Evolutionary conservation across 2,329 filamentous ascomycete genomes (phyloP), one percentile per base, ranked within the genome.

Genomic region (Alternaria atra): DNA sequence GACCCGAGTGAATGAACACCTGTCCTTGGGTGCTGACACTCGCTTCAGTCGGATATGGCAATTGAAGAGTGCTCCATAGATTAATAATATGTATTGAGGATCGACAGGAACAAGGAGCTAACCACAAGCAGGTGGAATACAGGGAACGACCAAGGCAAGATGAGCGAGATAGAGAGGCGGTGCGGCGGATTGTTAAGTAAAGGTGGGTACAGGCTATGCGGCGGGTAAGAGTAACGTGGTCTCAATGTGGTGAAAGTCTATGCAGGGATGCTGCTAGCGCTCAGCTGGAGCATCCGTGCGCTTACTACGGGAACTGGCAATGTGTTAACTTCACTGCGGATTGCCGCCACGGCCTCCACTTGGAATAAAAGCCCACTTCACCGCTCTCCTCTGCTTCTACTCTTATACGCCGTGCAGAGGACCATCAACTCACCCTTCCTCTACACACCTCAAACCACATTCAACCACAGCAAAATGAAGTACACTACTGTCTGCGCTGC

Each of bases 401-500:
- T 67, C 54, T 62, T 12, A 55, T 60, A 30, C 43, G 57, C 58
- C 63, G 63, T 61, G 61, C 62, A 68, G 67, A 72, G 69, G 65
- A 66, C 53, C 27, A 20, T 46, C 32, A n/a, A 57, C 37, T 32
- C 32, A 29, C 23, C 42, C 25, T 58, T 48, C 52, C 59, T 58
- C 44, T 52, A 42, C 53, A 46, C 54, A 42, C 43, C 32, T 57
- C 50, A 40, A 58, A 58, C 50, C 44, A 59, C 55, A 62, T 50
- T 20, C 59, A 50, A 55, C 55, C 61, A 56, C 64, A 52, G 52
- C 65, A 75, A 55, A 54, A 78, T 78, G 76, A 75, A 75, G 64
- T 76, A 75, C 72, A 71, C 73, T 44, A 73, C 73, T 54, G 70
- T 78, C 67, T 77, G 74, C 67, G 81, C 78, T 68, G 76, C 69